Percentiles rank a stretch among this genome's conserved stretches.
Evolutionary conservation across 2,329 filamentous ascomycete genomes (phyloP).

Genomic region (Orbilia oligospora): DNA sequence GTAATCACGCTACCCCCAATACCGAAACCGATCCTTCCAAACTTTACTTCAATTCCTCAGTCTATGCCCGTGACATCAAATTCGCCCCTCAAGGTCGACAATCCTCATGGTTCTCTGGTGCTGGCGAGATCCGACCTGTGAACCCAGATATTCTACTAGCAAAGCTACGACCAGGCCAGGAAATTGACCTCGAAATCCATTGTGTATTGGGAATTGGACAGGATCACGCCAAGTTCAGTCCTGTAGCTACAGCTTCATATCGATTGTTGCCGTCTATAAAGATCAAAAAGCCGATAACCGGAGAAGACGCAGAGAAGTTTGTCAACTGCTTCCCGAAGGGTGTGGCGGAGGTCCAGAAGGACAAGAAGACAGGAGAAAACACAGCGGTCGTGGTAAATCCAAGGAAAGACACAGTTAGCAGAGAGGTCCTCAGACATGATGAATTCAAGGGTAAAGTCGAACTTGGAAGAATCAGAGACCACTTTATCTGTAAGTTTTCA

Average conservation of each 20-base stretch:
- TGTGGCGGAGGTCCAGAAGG: slow-evolving; percentile 83
- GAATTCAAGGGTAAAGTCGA: slow-evolving; percentile 97
- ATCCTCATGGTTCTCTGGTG: slow-evolving; percentile 76
- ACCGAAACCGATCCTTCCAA: slow-evolving; percentile 85
- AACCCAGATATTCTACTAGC: slow-evolving; percentile 95
- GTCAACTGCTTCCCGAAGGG: slow-evolving; percentile 88
- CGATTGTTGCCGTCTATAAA: slow-evolving; percentile 88
- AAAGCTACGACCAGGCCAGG: slow-evolving; percentile 91
- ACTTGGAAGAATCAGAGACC: slow-evolving; percentile 88
- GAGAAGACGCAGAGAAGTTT: slow-evolving; percentile 89
- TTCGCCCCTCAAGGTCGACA: slow-evolving; percentile 85
- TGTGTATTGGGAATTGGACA: slow-evolving; percentile 94
- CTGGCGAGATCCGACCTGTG: slow-evolving; percentile 77
- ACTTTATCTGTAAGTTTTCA: slow-evolving; percentile 83
- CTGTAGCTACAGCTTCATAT: slow-evolving; percentile 94
- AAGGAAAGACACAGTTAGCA: slow-evolving; percentile 94
- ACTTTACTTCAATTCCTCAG: slow-evolving; percentile 86
- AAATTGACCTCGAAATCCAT: slow-evolving; percentile 88
- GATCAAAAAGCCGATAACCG: slow-evolving; percentile 86
- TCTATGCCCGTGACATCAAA: slow-evolving; percentile 82
- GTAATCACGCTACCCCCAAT: slow-evolving; percentile 79
- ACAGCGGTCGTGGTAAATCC: slow-evolving; percentile 90
- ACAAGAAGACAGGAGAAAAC: slow-evolving; percentile 81
- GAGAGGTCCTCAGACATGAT: slow-evolving; percentile 89
- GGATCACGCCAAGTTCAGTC: slow-evolving; percentile 97